These are phyloP conservation scores for Tricholoma flavovirens DNA, from an alignment of 768 basidiomycete species.

Conservation along the genomic window DNA sequence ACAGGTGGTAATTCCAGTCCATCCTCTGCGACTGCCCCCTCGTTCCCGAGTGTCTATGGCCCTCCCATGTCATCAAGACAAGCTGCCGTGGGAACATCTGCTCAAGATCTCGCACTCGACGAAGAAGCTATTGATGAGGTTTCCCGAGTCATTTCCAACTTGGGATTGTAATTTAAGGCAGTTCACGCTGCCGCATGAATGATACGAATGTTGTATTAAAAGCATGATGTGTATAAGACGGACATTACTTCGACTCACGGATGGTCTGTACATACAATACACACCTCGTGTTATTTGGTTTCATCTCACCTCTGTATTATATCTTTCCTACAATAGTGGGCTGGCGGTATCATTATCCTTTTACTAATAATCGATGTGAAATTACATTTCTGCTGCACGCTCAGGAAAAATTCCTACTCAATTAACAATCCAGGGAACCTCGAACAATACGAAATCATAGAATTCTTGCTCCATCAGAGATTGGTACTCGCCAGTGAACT, in stretches of 20 bases:
- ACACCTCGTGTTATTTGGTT: conserved; percentile 27
- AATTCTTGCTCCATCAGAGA: conserved; percentile 92
- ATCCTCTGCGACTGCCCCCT: conserved; percentile 70
- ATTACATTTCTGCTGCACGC: conserved; percentile 23
- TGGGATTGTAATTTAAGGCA: conserved; percentile 45
- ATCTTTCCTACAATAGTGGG: conserved; percentile 47
- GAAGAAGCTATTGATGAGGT: conserved; percentile 65
- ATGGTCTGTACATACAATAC: conserved; percentile 21
- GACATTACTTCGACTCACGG: conserved; percentile 15
- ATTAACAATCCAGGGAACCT: conserved; percentile 84
- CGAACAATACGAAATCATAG: conserved; percentile 91
- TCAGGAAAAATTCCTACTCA: conserved; percentile 24
- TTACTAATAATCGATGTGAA: conserved; percentile 51
- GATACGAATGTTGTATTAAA: conserved; percentile 14
- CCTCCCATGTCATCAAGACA: conserved; percentile 45
- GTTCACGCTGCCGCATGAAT: not conserved
- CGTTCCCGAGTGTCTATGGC: conserved; percentile 82
- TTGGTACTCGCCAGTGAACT: conserved; percentile 88
- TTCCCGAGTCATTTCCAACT: conserved; percentile 71
- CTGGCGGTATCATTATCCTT: conserved; percentile 58
- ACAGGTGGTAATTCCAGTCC: conserved; percentile 76
- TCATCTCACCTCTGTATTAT: conserved; percentile 38
- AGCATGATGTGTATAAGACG: conserved; percentile 17
- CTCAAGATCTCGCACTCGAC: conserved; percentile 40
- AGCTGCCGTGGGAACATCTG: conserved; percentile 38